Evolutionary conservation across 2,329 filamentous ascomycete species (phyloP).

Genomic region (Phialocephala subalpina): DNA sequence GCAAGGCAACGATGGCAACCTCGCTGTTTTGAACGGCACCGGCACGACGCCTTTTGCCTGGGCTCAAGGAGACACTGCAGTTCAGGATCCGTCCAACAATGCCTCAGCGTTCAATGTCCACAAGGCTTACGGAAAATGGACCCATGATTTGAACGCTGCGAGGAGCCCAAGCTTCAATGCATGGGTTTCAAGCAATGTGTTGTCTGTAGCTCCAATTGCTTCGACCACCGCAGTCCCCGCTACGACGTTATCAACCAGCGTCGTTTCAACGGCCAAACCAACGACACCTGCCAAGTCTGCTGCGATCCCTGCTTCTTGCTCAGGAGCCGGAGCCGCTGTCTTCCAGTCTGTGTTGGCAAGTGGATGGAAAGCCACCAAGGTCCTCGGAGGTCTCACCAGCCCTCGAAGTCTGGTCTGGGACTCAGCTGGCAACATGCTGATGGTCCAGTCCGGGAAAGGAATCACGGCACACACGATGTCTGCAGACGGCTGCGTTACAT

Average conservation of each 20-base stretch:
- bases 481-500: conserved; percentile 23
- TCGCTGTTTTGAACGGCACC: conserved; percentile 27
- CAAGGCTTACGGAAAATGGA: conserved; percentile 29
- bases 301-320: conserved; percentile 25
- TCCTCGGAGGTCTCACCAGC: conserved; percentile 27
- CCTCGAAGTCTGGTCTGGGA: conserved; percentile 29
- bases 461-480: conserved; percentile 22
- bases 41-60: conserved; percentile 30
- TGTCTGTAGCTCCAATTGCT: conserved; percentile 11
- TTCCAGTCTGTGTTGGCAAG: conserved; percentile 25
- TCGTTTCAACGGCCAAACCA: conserved; percentile 1
- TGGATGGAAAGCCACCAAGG: conserved; percentile 27
- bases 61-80: conserved; percentile 29
- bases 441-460: conserved; percentile 27
- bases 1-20: conserved; percentile 27
- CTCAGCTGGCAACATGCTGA: conserved; percentile 25
- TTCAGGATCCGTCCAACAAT: conserved; percentile 31
- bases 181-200: conserved; percentile 29
- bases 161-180: conserved; percentile 30
- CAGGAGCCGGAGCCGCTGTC: conserved; percentile 23
- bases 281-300: conserved; percentile 6
- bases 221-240: not conserved
- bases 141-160: conserved; percentile 34
- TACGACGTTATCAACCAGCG: conserved; percentile 16
- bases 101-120: conserved; percentile 31